Conservation (phyloP, 352 stramenopile species). For the Thraustochytrium sp. region DNA sequence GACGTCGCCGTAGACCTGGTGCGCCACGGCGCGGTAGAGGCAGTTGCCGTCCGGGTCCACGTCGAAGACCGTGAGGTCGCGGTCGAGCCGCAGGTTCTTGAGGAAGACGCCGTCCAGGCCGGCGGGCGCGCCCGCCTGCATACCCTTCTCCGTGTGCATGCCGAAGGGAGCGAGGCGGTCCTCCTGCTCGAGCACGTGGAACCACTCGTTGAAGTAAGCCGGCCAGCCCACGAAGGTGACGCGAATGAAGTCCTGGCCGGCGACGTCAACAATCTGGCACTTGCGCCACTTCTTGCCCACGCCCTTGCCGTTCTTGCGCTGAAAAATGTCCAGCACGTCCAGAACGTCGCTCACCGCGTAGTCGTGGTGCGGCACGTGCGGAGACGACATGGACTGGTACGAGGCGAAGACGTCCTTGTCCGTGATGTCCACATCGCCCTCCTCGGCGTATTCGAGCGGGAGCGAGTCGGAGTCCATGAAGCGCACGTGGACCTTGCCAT, state of each 20-base stretch:
- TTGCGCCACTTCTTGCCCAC: slow-evolving; percentile 32
- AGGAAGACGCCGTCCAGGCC: background rate
- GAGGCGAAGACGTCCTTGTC: background rate
- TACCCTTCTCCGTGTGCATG: slow-evolving; percentile 1
- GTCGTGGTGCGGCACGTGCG: slow-evolving; percentile 12
- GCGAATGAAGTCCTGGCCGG: slow-evolving; percentile 21
- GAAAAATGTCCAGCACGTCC: slow-evolving; percentile 27
- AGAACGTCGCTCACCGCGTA: slow-evolving; percentile 17
- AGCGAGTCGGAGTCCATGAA: background rate
- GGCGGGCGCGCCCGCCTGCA: background rate
- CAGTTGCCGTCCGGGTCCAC: slow-evolving; percentile 94
- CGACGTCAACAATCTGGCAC: background rate
- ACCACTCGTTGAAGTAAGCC: slow-evolving; percentile 14
- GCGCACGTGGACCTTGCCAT: background rate
- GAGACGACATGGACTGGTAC: slow-evolving; percentile 24
- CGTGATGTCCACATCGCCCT: background rate
- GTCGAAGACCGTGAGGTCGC: slow-evolving; percentile 56
- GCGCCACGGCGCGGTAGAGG: slow-evolving; percentile 87
- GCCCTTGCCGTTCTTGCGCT: background rate
- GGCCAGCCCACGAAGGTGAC: slow-evolving; percentile 41
- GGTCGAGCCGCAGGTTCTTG: slow-evolving; percentile 47
- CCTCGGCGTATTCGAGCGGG: background rate
- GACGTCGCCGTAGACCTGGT: slow-evolving; percentile 91
- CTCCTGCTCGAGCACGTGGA: slow-evolving; percentile 30
- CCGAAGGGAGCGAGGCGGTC: slow-evolving; percentile 22